A percentile compares a stretch with the other conserved stretches of the same genome.
Conservation (phyloP, 352 stramenopile species). For the Phytophthora foliorum region DNA sequence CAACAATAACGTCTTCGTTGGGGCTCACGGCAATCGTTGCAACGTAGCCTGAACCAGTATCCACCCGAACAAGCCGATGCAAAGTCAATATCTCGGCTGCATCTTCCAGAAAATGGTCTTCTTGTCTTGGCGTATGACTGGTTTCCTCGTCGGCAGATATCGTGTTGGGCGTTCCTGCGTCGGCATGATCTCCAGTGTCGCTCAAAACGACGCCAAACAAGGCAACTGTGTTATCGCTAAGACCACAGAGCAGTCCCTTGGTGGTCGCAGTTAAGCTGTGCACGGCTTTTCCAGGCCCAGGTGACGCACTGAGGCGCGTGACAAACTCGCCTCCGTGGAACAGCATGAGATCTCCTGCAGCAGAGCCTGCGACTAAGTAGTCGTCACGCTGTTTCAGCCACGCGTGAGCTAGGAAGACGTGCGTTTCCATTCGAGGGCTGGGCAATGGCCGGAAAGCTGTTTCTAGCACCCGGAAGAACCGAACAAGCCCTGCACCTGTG, state of each 20-base stretch:
- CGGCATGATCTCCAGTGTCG: slow-evolving; percentile 38
- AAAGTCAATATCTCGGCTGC: slow-evolving; percentile 55
- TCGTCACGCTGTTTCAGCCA: slow-evolving; percentile 94
- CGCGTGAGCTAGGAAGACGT: slow-evolving; percentile 84
- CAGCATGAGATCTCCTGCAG: slow-evolving; percentile 86
- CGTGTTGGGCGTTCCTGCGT: slow-evolving; percentile 37
- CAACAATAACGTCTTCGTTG: slow-evolving; percentile 80
- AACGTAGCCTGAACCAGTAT: slow-evolving; percentile 53
- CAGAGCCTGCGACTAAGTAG: slow-evolving; percentile 88
- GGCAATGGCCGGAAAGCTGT: slow-evolving; percentile 88
- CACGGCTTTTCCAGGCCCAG: slow-evolving; percentile 58
- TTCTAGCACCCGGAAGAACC: slow-evolving; percentile 93
- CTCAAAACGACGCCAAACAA: slow-evolving; percentile 65
- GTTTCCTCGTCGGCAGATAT: slow-evolving; percentile 27
- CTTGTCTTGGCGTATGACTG: slow-evolving; percentile 9
- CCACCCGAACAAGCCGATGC: slow-evolving; percentile 71
- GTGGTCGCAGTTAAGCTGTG: slow-evolving; percentile 69
- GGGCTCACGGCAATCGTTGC: slow-evolving; percentile 74
- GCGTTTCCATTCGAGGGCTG: slow-evolving; percentile 72
- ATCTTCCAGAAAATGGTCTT: slow-evolving; percentile 35
- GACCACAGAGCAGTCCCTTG: slow-evolving; percentile 84
- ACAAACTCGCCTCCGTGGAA: slow-evolving; percentile 87
- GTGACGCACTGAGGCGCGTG: slow-evolving; percentile 62
- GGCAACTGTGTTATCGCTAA: slow-evolving; percentile 73
- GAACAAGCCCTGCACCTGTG: slow-evolving; percentile 80